phyloP scores from a whole-genome alignment of 371 early-diverging fungal species.

The Mortierella sp. region DNA sequence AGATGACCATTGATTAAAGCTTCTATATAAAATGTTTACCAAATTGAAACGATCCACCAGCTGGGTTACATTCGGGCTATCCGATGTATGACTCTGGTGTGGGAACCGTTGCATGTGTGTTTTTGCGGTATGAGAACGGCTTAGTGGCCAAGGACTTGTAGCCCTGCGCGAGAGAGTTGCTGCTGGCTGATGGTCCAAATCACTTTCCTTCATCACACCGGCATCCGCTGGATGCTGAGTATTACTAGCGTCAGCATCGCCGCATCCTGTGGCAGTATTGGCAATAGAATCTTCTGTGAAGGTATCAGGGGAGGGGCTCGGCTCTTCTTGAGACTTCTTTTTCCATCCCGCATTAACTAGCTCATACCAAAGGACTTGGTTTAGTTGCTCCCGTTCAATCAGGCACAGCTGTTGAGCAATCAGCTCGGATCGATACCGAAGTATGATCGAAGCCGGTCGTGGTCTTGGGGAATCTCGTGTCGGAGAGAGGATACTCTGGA shows the following conservation, averaged over 20 bases:
- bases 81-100: slow-evolving; percentile 8
- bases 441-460: slow-evolving; percentile 58
- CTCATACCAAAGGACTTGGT: slow-evolving; percentile 73
- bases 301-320: not conserved
- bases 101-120: slow-evolving; percentile 18
- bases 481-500: slow-evolving; percentile 32
- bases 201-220: not conserved
- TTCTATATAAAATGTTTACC: slow-evolving; percentile 35
- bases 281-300: not conserved
- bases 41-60: slow-evolving; percentile 77
- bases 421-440: slow-evolving; percentile 66
- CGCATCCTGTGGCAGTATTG: not conserved
- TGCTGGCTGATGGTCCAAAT: not conserved
- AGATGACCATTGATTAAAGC: not conserved
- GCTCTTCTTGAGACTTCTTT: slow-evolving; percentile 34
- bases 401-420: slow-evolving; percentile 74
- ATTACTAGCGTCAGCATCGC: not conserved
- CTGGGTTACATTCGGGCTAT: slow-evolving; percentile 66
- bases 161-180: not conserved
- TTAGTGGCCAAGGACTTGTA: slow-evolving; percentile 21
- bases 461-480: slow-evolving; percentile 14
- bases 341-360: slow-evolving; percentile 73
- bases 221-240: not conserved
- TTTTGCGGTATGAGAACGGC: slow-evolving; percentile 23
- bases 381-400: slow-evolving; percentile 67